Conservation (phyloP, 2,329 filamentous ascomycete genomes). For the Plectosphaerella sp. region DNA sequence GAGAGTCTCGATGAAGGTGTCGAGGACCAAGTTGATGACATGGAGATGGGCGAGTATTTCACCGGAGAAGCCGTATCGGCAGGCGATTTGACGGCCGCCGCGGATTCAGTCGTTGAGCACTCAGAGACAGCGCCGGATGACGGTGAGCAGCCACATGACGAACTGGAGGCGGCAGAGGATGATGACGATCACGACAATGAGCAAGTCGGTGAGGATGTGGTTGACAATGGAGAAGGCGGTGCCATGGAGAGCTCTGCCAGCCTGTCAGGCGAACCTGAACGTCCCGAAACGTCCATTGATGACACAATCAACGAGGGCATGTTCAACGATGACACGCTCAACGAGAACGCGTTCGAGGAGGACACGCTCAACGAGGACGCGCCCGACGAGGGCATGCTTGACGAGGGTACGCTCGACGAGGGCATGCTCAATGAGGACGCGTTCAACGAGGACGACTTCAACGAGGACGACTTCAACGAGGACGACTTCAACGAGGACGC, state of each 20-base stretch:
- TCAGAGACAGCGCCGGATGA: not conserved
- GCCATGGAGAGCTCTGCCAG: no score
- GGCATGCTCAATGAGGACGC: no score
- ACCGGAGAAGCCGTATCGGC: no score
- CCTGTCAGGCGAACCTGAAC: no score
- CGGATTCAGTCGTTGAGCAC: no score
- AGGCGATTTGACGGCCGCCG: no score
- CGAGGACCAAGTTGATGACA: conserved; percentile 9
- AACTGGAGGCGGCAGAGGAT: conserved; percentile 7
- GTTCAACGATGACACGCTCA: no score
- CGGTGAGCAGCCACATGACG: conserved; percentile 10
- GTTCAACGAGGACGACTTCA: not conserved
- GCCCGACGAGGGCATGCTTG: no score
- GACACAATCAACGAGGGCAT: not conserved
- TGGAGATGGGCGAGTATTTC: no score
- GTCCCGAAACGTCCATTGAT: not conserved
- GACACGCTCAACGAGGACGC: conserved; percentile 2
- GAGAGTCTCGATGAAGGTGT: conserved; percentile 14
- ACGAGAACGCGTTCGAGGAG: not conserved
- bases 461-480: not conserved
- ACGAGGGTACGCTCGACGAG: no score
- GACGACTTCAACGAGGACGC: not conserved
- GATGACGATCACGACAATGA: conserved; percentile 11
- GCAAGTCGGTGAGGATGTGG: conserved; percentile 3
- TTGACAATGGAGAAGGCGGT: not conserved